Evolutionary conservation across 495 filamentous ascomycete genomes (phyloP).

Genomic region (Penicilliopsis zonata): DNA sequence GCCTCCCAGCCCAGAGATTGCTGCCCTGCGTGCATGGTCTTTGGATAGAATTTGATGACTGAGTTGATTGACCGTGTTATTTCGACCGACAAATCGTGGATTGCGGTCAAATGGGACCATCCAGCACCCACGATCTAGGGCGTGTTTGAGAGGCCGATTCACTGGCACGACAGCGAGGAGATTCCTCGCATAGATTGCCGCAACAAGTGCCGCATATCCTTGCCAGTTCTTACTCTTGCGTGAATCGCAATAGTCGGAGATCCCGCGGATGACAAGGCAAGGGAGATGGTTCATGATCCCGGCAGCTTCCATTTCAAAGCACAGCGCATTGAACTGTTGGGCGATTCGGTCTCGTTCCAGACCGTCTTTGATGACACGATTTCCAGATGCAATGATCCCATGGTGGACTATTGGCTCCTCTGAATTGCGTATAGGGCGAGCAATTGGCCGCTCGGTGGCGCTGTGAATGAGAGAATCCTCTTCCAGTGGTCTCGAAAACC

Average conservation of each 20-base stretch:
- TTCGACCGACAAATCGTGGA: slow-evolving; percentile 10
- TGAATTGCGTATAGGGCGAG: slow-evolving; percentile 3
- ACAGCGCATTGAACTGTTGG: slow-evolving; percentile 14
- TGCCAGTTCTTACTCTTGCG: slow-evolving; percentile 23
- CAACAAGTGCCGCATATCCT: slow-evolving; percentile 17
- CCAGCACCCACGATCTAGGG: slow-evolving; percentile 1
- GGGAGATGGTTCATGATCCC: slow-evolving; percentile 12
- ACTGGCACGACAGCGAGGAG: slow-evolving; percentile 1
- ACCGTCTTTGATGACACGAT: slow-evolving; percentile 6
- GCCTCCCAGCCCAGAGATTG: slow-evolving; percentile 33
- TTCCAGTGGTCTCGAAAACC: slow-evolving; percentile 8
- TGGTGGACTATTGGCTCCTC: slow-evolving; percentile 14
- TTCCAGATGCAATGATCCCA: slow-evolving; percentile 24
- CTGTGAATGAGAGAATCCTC: slow-evolving; percentile 20
- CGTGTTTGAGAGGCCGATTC: background rate
- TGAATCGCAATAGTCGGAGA: slow-evolving; percentile 23
- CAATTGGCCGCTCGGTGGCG: slow-evolving; percentile 12
- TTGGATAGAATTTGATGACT: slow-evolving; percentile 6
- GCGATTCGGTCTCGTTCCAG: slow-evolving; percentile 9
- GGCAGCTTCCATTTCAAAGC: slow-evolving; percentile 23
- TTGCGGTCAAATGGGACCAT: slow-evolving; percentile 12
- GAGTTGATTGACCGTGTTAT: slow-evolving; percentile 9
- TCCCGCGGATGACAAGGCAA: slow-evolving; percentile 20
- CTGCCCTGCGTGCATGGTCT: slow-evolving; percentile 7
- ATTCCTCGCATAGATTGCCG: slow-evolving; percentile 10